Percentiles rank a stretch among this genome's conserved stretches.
Conservation (phyloP, 768 basidiomycete species). For the Rhodocollybia butyracea region DNA sequence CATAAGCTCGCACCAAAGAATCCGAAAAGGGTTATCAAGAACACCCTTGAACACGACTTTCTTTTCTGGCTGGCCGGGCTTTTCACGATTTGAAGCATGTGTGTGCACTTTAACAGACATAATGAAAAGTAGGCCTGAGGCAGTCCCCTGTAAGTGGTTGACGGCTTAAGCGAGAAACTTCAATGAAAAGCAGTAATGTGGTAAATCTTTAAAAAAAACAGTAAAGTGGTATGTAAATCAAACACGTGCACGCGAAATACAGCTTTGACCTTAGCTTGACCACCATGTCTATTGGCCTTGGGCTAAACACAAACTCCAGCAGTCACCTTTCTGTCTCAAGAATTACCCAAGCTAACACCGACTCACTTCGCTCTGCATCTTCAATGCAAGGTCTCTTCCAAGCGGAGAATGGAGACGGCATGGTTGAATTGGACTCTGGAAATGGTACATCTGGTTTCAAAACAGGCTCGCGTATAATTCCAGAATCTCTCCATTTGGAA, state of each 20-base stretch:
- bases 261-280: background rate
- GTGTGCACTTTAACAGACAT: conserved; percentile 29
- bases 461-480: conserved; percentile 37
- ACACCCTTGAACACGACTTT: conserved; percentile 69
- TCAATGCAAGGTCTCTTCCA: conserved; percentile 46
- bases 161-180: too few species aligned
- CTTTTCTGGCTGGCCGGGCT: conserved; percentile 44
- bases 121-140: background rate
- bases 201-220: background rate
- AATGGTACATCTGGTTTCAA: conserved; percentile 34
- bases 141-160: background rate
- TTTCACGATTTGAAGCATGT: conserved; percentile 64
- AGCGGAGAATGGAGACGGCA: conserved; percentile 45
- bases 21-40: conserved; percentile 67
- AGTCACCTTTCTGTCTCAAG: background rate
- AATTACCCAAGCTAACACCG: background rate
- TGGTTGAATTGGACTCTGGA: conserved; percentile 41
- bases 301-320: background rate
- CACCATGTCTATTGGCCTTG: conserved; percentile 2
- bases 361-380: conserved; percentile 28
- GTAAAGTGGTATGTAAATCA: background rate
- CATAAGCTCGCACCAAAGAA: conserved; percentile 52
- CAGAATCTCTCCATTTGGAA: conserved; percentile 15
- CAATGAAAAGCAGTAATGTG: too few species aligned
- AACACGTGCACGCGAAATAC: background rate